Conservation (phyloP, 2,329 filamentous ascomycete genomes). For the Cladophialophora exuberans region DNA sequence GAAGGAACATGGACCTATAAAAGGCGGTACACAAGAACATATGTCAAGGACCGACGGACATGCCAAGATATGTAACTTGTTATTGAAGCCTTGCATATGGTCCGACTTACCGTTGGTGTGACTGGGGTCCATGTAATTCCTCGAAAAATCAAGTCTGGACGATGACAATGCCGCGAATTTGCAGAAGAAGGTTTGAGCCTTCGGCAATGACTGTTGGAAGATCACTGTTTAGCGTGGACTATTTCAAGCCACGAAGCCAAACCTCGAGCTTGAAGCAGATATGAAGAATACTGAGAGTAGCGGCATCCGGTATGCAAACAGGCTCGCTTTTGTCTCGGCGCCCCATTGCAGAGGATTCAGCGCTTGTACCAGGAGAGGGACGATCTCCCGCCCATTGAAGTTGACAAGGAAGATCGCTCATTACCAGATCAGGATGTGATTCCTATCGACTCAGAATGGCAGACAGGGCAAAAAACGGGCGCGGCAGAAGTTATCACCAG, state of each 20-base stretch:
- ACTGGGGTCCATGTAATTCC: conserved; percentile 1
- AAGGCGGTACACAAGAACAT: conserved; percentile 19
- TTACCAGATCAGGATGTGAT: neutral
- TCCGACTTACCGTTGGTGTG: conserved; percentile 22
- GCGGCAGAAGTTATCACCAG: neutral
- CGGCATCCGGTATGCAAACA: neutral
- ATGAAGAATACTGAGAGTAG: too few relatives aligned
- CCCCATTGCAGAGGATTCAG: conserved; percentile 5
- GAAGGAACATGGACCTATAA: conserved; percentile 2
- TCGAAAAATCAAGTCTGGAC: too few relatives aligned
- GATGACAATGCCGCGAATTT: too few relatives aligned
- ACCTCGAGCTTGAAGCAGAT: too few relatives aligned
- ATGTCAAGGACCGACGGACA: neutral
- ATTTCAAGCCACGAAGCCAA: too few relatives aligned
- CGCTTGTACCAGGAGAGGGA: neutral
- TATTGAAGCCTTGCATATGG: conserved; percentile 4
- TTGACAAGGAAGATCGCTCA: conserved; percentile 11
- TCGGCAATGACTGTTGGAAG: too few relatives aligned
- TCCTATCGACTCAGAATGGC: too few relatives aligned
- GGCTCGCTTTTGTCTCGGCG: neutral
- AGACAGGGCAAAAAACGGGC: neutral
- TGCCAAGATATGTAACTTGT: neutral
- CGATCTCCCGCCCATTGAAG: conserved; percentile 11
- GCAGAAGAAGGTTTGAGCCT: too few relatives aligned
- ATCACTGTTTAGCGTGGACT: too few relatives aligned